Conservation (phyloP, 2,329 filamentous ascomycete genomes). For the Arthroderma sp. region DNA sequence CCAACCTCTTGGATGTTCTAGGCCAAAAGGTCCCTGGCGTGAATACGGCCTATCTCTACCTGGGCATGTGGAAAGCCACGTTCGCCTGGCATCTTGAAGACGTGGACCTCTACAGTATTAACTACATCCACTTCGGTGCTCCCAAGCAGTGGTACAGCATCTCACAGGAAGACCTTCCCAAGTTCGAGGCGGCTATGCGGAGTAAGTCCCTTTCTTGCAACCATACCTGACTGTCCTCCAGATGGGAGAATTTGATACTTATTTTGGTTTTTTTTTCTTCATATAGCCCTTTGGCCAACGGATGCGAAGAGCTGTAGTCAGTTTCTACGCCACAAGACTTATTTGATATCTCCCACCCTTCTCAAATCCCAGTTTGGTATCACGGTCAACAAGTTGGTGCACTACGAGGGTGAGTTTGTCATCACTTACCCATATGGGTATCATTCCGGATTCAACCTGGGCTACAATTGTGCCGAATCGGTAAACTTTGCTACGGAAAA, state of each 20-base stretch:
- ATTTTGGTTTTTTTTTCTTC: slow-evolving; percentile 3
- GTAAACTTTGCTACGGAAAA: slow-evolving; percentile 95
- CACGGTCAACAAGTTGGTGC: slow-evolving; percentile 88
- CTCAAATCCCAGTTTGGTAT: slow-evolving; percentile 83
- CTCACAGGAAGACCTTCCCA: slow-evolving; percentile 81
- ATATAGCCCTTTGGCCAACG: slow-evolving; percentile 62
- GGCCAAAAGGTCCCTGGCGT: slow-evolving; percentile 94
- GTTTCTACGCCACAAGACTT: slow-evolving; percentile 94
- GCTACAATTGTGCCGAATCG: slow-evolving; percentile 97
- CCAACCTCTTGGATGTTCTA: slow-evolving; percentile 83
- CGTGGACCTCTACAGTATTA: slow-evolving; percentile 98
- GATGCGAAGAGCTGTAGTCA: slow-evolving; percentile 94
- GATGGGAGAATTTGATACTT: slow-evolving; percentile 3
- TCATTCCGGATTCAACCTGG: slow-evolving; percentile 93
- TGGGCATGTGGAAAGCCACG: slow-evolving; percentile 99
- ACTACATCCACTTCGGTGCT: slow-evolving; percentile 96
- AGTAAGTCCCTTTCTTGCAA: slow-evolving; percentile 27
- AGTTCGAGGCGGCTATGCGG: slow-evolving; percentile 91
- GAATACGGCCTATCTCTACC: slow-evolving; percentile 92
- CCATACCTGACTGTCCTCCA: neutral
- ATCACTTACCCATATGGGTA: slow-evolving; percentile 98
- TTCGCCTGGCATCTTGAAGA: slow-evolving; percentile 99
- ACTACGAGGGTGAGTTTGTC: slow-evolving; percentile 93
- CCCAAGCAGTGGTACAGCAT: slow-evolving; percentile 99
- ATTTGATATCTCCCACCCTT: slow-evolving; percentile 82